These are phyloP conservation scores for Westerdykella sp. DNA, from an alignment of 2,329 filamentous ascomycete species.

Conservation along the genomic window DNA sequence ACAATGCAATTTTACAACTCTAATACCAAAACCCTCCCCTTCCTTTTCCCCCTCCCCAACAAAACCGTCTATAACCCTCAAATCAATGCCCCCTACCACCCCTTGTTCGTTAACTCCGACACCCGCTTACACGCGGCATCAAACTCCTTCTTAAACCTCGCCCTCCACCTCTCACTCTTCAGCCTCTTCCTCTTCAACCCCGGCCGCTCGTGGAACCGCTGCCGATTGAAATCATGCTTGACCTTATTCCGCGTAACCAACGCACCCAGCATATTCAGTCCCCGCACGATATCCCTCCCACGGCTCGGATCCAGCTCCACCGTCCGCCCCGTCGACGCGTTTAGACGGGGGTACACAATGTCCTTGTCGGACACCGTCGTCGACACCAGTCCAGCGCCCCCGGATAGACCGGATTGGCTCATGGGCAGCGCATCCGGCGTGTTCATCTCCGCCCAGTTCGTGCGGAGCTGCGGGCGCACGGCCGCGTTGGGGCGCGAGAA, in stretches of 20 bases:
- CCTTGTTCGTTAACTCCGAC: constrained; percentile 65
- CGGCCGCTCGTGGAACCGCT: constrained; percentile 68
- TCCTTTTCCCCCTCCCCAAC: not conserved
- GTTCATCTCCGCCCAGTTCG: constrained; percentile 18
- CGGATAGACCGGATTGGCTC: not conserved
- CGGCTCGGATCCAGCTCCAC: constrained; percentile 30
- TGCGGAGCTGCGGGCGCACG: not conserved
- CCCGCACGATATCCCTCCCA: constrained; percentile 44
- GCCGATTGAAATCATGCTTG: constrained; percentile 48
- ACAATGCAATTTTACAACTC: not conserved
- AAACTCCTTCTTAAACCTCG: constrained; percentile 64
- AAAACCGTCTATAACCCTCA: not conserved
- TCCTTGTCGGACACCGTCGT: constrained; percentile 7
- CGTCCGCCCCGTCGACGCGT: constrained; percentile 37
- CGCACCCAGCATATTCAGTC: constrained; percentile 40
- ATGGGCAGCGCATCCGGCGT: constrained; percentile 11
- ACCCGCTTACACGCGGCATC: constrained; percentile 58
- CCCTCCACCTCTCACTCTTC: constrained; percentile 61
- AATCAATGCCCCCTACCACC: constrained; percentile 61
- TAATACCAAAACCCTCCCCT: not conserved
- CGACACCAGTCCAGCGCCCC: constrained; percentile 15
- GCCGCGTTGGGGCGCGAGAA: constrained; percentile 1
- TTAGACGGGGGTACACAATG: constrained; percentile 27
- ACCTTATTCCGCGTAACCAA: constrained; percentile 53
- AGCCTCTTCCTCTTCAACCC: constrained; percentile 74